Evolutionary conservation across 345 rosid genomes (phyloP), one percentile per base, ranked within the genome.

Genomic region (Linum trigynum): DNA sequence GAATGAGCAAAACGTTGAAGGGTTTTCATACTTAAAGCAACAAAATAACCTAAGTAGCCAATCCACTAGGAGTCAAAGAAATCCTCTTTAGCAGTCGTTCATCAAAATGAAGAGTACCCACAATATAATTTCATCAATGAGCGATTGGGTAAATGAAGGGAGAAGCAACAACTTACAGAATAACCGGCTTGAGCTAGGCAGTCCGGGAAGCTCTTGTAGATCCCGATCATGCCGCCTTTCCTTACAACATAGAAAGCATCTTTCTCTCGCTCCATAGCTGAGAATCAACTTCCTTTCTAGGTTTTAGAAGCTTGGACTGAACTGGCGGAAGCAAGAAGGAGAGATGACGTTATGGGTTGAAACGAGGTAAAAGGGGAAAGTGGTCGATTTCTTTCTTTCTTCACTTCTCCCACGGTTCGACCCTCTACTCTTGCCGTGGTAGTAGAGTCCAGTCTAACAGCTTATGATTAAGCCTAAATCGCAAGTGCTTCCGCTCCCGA

Each of bases 211-310:
- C 69, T 82, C 75, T 71, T 80, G 79, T 86, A 89, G 3, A 89
- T 63, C 57, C 91, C 96, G 23, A 85, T 69, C 48, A 85, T 60
- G 60, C 82, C 91, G 59, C 91, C 94, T 65, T 85, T 86, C 36
- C 88, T 70, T 5, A 89, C 86, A 62, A 89, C 77, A 66, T 85
- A 89, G 71, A 83, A 85, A 39, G 86, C 86, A 39, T 83, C 86
- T 23, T 79, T 86, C 3, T 85, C 88, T 39, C 78, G 81, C 63
- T 70, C 92, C 92, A 82, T 84, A 16, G 32, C 16, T 57, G 11
- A 55, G 16, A 55, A 12, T 0, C 5, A 12, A 23, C 32, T 23
- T 23, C 32, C 32, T 23, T 16, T 57, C 59, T 57, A 16, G 53
- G 53, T 48, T 48, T 48, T 48, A 3, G 53, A 48, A 9, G 53